Base-by-base conservation (phyloP, 768 basidiomycete species). In the Rubroboletus satanas region DNA sequence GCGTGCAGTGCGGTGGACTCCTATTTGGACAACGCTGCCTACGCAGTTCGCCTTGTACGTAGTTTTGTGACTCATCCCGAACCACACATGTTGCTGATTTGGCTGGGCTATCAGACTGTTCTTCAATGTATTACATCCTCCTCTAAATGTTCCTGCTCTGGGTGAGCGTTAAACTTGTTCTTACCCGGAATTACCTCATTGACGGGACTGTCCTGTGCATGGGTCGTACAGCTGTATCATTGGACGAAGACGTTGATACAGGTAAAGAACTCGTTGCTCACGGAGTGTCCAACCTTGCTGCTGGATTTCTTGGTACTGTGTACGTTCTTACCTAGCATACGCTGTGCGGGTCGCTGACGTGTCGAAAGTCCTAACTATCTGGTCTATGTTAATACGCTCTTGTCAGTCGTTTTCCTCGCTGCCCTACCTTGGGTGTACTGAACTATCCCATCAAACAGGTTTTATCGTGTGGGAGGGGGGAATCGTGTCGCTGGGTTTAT, bases 181-280 rank as follows among this genome's bases (percentile, higher is more conserved):
- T 35, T 35, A 26, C 6, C 0, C 0, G 10, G n/a, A 8, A 14
- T 45, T 12, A 7, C 9, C 23, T 31, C n/a, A 35, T 41, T 32
- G 44, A 55, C 33, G 4, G 21, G 8, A 11, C 21, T 38, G 3
- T 32, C 26, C 18, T 14, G 50, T 21, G 6, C 28, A 14, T 37
- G n/a, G 36, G 23, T 48, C 32, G 15, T 37, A 32, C 43, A 90
- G 90, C 90, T 46, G 90, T 99, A 14, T 96, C 93, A 14, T 77
- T 99, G 29, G 81, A 89, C 59, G 84, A 87, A 62, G 94, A 98
- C 45, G 79, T 97, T 55, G 85, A 97, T 60, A 94, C 95, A 0
- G 87, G 98, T 70, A 86, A 87, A 57, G 96, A 99, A 67, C 84
- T 98, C 10, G 82, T 97, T 45, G 92, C 82, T 0, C 96, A 99